Evolutionary conservation across 169 alveolate species (phyloP).

Genomic region (Plasmodium gaboni): DNA sequence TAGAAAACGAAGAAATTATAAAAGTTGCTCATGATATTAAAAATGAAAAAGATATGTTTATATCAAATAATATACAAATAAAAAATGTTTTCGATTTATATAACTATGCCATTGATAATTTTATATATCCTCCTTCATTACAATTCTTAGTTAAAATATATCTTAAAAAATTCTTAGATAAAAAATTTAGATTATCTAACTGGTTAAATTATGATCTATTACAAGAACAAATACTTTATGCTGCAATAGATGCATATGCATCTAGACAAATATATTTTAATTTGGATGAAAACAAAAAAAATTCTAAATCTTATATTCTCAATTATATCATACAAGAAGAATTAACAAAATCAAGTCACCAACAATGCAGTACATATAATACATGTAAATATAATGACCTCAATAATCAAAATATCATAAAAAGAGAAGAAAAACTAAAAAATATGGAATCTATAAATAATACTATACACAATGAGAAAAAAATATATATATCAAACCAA

Average conservation of each 20-base stretch:
- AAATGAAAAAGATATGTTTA: conserved; percentile 66
- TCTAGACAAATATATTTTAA: conserved; percentile 58
- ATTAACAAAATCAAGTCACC: neutral
- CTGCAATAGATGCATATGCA: conserved; percentile 69
- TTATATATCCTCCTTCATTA: conserved; percentile 61
- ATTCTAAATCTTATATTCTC: neutral
- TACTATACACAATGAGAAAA: neutral
- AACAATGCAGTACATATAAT: neutral
- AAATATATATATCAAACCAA: too few species aligned
- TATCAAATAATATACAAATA: conserved; percentile 20
- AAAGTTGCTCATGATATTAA: conserved; percentile 62
- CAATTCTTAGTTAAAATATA: conserved; percentile 58
- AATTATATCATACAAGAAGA: neutral
- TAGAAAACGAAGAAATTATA: conserved; percentile 35
- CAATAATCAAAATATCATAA: neutral
- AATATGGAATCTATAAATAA: neutral
- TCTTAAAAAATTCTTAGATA: conserved; percentile 30
- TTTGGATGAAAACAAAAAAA: conserved; percentile 23
- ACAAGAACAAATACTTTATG: conserved; percentile 57
- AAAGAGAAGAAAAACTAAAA: neutral
- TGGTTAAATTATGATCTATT: conserved; percentile 31
- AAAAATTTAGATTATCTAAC: conserved; percentile 36
- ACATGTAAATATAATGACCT: neutral
- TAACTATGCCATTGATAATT: conserved; percentile 48
- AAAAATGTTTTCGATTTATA: conserved; percentile 63